Evolutionary conservation across 179 eudicot genomes (phyloP).

Genomic region (Sideroxylon spinosum): DNA sequence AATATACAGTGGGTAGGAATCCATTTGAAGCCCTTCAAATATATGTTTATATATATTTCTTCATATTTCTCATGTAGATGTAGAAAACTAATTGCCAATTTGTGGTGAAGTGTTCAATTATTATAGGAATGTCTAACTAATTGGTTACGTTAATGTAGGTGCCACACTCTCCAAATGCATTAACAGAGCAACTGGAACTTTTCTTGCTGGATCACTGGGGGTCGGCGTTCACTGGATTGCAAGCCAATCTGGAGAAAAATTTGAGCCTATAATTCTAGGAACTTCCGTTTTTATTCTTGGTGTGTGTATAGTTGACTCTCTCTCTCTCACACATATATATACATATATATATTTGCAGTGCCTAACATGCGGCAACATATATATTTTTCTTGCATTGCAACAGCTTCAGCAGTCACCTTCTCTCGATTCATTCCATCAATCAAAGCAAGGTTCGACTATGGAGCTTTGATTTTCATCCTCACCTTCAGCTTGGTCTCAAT

Average conservation of each 20-base stretch:
- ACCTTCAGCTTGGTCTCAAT: conserved; percentile 38
- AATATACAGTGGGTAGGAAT: conserved; percentile 72
- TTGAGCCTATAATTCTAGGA: conserved; percentile 65
- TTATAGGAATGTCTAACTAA: background rate
- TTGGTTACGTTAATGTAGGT: conserved; percentile 34
- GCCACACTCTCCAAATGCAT: conserved; percentile 62
- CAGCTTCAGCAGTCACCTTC: conserved; percentile 40
- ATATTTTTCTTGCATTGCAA: conserved; percentile 7
- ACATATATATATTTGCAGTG: too few species aligned
- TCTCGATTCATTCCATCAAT: conserved; percentile 33
- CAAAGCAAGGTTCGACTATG: conserved; percentile 37
- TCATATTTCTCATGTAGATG: background rate
- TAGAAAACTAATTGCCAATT: too few species aligned
- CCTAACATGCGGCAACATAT: too few species aligned
- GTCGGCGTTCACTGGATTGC: conserved; percentile 79
- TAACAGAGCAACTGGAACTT: conserved; percentile 60
- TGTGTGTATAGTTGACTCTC: conserved; percentile 18
- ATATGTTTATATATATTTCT: too few species aligned
- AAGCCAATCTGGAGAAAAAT: conserved; percentile 47
- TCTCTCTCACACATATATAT: background rate
- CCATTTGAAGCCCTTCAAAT: background rate
- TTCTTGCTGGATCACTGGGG: conserved; percentile 65
- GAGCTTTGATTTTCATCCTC: conserved; percentile 38
- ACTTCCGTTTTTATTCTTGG: conserved; percentile 60
- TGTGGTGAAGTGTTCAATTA: too few species aligned